Percentiles rank a stretch among this genome's conserved stretches.
Conservation (phyloP, 495 filamentous ascomycete genomes). For the Aspergillus taichungensis region DNA sequence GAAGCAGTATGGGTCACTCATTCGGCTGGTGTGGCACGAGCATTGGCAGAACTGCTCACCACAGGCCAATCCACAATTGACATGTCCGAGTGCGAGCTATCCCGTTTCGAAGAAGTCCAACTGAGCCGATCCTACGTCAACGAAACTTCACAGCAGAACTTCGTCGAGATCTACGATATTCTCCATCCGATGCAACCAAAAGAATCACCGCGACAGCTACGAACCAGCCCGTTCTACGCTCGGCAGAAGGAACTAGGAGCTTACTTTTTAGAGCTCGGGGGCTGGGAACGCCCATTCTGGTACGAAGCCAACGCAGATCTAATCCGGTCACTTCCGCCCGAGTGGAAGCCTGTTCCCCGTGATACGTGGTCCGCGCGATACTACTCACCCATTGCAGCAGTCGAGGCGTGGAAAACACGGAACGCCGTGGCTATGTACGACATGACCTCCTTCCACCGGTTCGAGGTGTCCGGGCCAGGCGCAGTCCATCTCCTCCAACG, state of each 20-base stretch:
- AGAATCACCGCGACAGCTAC: constrained; percentile 38
- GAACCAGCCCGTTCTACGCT: constrained; percentile 36
- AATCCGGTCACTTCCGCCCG: constrained; percentile 28
- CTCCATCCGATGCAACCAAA: constrained; percentile 40
- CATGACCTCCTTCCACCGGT: constrained; percentile 42
- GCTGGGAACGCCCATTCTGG: constrained; percentile 46
- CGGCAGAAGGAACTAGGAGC: constrained; percentile 39
- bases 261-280: constrained; percentile 39
- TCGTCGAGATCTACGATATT: constrained; percentile 46
- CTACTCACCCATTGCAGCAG: constrained; percentile 40
- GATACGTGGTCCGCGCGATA: constrained; percentile 38
- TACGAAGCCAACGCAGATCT: constrained; percentile 38
- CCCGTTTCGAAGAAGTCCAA: constrained; percentile 43
- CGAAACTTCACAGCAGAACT: constrained; percentile 43
- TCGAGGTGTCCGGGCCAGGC: constrained; percentile 39
- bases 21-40: constrained; percentile 43
- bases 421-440: constrained; percentile 46
- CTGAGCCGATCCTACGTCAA: constrained; percentile 32
- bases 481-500: constrained; percentile 35
- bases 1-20: constrained; percentile 50
- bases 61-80: constrained; percentile 36
- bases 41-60: constrained; percentile 40
- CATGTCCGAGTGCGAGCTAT: constrained; percentile 38
- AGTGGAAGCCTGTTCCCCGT: constrained; percentile 35
- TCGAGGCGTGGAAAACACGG: constrained; percentile 45